Evolutionary conservation across 1,139 yeast genomes (phyloP).

Genomic region (Hyphopichia wangnamkhiaoensis): DNA sequence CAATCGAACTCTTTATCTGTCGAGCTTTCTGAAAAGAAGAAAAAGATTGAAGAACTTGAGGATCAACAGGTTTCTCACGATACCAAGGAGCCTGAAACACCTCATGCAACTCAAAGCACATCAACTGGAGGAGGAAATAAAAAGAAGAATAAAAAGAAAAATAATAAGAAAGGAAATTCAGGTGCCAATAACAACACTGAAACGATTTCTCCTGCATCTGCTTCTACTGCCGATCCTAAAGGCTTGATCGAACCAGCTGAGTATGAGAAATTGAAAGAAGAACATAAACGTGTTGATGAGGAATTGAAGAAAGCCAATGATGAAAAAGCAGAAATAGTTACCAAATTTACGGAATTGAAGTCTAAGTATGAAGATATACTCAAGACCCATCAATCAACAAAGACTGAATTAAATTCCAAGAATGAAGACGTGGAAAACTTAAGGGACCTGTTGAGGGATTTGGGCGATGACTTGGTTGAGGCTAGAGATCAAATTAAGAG

Average conservation of each 20-base stretch:
- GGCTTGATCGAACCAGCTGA: background rate
- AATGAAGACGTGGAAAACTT: conserved; percentile 57
- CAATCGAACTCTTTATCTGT: background rate
- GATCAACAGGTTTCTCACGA: conserved; percentile 5
- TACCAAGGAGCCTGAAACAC: conserved; percentile 18
- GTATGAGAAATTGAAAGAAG: conserved; percentile 4
- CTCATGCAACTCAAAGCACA: conserved; percentile 7
- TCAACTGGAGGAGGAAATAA: conserved; percentile 5
- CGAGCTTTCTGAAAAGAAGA: no score
- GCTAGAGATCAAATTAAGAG: conserved; percentile 44
- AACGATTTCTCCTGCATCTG: background rate
- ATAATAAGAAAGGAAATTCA: background rate
- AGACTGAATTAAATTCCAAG: conserved; percentile 26
- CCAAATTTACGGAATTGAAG: conserved; percentile 8
- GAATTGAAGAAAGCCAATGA: conserved; percentile 1
- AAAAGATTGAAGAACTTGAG: background rate
- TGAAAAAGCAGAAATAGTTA: background rate
- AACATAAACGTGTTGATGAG: conserved; percentile 5
- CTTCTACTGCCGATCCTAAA: background rate
- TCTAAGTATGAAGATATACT: conserved; percentile 16
- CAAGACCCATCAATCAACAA: conserved; percentile 15
- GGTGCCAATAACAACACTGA: background rate
- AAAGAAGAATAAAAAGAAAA: conserved; percentile 9
- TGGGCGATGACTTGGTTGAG: conserved; percentile 75
- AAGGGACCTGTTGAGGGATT: conserved; percentile 68